Percentiles rank a stretch among this genome's conserved stretches.
These are phyloP conservation scores for Botryotinia narcissicola DNA, from an alignment of 2,329 filamentous ascomycete species.

Conservation along the genomic window DNA sequence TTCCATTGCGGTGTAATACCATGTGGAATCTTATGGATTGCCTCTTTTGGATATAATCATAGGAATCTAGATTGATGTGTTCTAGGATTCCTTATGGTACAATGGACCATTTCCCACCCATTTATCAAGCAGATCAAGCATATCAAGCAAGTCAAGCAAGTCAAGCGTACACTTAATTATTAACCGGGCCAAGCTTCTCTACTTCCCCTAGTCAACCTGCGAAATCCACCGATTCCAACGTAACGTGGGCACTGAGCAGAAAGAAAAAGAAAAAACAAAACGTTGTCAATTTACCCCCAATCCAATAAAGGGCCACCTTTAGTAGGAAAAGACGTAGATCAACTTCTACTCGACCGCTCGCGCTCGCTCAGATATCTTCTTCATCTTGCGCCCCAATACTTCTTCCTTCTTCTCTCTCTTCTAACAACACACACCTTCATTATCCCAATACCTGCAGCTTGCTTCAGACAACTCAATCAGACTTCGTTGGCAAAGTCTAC, in stretches of 20 bases:
- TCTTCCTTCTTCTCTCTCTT: not conserved
- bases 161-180: not conserved
- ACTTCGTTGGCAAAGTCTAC: slow-evolving; percentile 22
- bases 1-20: not conserved
- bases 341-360: not conserved
- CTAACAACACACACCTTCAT: not conserved
- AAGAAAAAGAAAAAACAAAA: not conserved
- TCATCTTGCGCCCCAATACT: not conserved
- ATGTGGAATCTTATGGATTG: not conserved
- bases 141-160: not conserved
- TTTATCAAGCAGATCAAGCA: not conserved
- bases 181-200: not conserved
- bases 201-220: slow-evolving; percentile 2
- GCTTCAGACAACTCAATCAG: slow-evolving; percentile 8
- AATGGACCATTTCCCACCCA: not conserved
- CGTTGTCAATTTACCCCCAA: not conserved
- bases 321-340: not conserved
- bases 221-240: not conserved
- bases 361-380: slow-evolving; percentile 6
- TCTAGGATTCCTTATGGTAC: not conserved
- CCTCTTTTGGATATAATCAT: not conserved
- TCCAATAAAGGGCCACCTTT: not conserved
- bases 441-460: slow-evolving; percentile 13
- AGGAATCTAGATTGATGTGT: not conserved
- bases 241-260: not conserved